Conservation (phyloP, 495 filamentous ascomycete species). For the Tuber aestivum region DNA sequence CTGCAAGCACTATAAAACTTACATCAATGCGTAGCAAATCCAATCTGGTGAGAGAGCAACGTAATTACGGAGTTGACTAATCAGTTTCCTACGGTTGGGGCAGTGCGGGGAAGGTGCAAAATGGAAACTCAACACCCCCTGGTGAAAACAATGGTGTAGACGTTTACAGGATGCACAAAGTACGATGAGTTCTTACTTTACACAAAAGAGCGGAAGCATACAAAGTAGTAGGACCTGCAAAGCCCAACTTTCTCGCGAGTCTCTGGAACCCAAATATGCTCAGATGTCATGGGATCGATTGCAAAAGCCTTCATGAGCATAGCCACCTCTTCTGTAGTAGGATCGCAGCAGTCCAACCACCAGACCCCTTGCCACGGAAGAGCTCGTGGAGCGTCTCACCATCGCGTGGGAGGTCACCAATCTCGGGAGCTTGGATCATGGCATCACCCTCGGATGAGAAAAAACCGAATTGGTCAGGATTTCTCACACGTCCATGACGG, state of each 20-base stretch:
- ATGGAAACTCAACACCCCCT: too few species aligned
- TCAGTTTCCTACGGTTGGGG: too few species aligned
- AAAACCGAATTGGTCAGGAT: constrained; percentile 83
- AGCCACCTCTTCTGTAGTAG: too few species aligned
- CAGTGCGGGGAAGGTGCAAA: too few species aligned
- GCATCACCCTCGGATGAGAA: too few species aligned
- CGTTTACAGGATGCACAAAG: constrained; percentile 90
- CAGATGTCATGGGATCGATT: constrained; percentile 87
- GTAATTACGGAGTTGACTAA: too few species aligned
- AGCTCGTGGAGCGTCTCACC: too few species aligned
- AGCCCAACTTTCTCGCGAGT: too few species aligned
- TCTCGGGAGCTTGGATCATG: too few species aligned
- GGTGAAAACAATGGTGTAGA: constrained; percentile 97
- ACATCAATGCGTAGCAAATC: constrained; percentile 94
- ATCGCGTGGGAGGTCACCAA: too few species aligned
- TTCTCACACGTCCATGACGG: constrained; percentile 45
- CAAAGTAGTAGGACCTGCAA: constrained; percentile 94
- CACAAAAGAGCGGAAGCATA: constrained; percentile 95
- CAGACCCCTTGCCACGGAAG: too few species aligned
- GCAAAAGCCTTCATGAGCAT: constrained; percentile 85
- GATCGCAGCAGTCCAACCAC: too few species aligned
- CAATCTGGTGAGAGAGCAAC: constrained; percentile 88
- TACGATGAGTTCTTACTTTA: constrained; percentile 81
- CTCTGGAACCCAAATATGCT: constrained; percentile 97
- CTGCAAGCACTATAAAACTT: constrained; percentile 9